Evolutionary conservation across 441 rosid species (phyloP).

Genomic region (Aleurites moluccanus): DNA sequence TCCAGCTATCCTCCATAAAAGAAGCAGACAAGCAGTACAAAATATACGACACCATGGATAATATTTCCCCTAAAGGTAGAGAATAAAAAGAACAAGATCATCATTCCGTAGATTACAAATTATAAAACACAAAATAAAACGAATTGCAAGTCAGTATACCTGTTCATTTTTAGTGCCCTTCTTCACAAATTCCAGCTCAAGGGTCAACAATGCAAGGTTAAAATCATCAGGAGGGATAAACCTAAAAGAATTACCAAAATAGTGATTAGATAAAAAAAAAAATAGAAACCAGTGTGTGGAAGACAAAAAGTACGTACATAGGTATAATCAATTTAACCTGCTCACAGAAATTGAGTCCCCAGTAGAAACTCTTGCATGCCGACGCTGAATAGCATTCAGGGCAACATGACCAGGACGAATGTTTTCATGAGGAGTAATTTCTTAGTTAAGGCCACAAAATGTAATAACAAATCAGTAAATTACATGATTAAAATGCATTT

Average conservation of each 20-base stretch:
- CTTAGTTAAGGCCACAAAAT: slow-evolving; percentile 53
- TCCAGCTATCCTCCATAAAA: slow-evolving; percentile 7
- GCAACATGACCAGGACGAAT: slow-evolving; percentile 61
- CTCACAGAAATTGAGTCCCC: slow-evolving; percentile 66
- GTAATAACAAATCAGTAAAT: not conserved
- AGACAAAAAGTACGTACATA: not conserved
- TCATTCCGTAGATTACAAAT: not conserved
- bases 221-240: slow-evolving; percentile 75
- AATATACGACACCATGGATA: not conserved
- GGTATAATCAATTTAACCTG: slow-evolving; percentile 53
- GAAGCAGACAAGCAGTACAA: slow-evolving; percentile 9
- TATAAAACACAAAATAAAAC: not conserved
- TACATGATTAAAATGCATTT: not conserved
- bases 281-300: not conserved
- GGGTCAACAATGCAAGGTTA: slow-evolving; percentile 71
- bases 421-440: slow-evolving; percentile 66
- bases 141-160: slow-evolving; percentile 33
- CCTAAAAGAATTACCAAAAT: slow-evolving; percentile 32
- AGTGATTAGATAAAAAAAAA: not conserved
- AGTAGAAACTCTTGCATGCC: slow-evolving; percentile 76
- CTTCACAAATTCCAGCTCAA: slow-evolving; percentile 90
- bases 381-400: slow-evolving; percentile 82
- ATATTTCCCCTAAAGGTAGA: not conserved
- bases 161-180: slow-evolving; percentile 85
- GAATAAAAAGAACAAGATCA: not conserved